Base-by-base conservation (phyloP, 495 filamentous ascomycete genomes). In the Penicillium maclennaniae region DNA sequence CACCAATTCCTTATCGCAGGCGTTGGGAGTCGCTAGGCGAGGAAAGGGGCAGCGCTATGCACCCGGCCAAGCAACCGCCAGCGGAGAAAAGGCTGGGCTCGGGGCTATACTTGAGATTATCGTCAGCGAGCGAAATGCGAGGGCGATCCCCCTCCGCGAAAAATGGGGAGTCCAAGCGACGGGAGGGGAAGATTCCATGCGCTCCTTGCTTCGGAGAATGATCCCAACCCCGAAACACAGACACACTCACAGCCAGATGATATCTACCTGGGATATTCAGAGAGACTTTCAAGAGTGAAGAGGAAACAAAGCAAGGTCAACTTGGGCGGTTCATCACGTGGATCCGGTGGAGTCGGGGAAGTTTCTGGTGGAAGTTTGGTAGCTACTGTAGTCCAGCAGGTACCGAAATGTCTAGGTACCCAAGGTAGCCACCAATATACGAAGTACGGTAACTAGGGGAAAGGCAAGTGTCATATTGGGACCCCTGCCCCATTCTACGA, bases 291-390 rank as follows among this genome's bases (percentile, higher is more conserved):
- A 56, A 34, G 36, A 26, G 17, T 43, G 19, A 7, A 17, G 37
- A 37, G 37, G 37, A 49, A 23, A 56, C 37, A 37, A 28, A 51
- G 26, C 19, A 2, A 23, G 23, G 2, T 23, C 23, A 23, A 23
- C 5, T 43, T 38, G 44, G 39, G 28, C 36, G 28, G 49, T 45
- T 49, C 44, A 27, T 61, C 59, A 61, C 59, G 59, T 61, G 59
- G 54, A 54, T 38, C 53, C 53, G 15, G 55, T 58, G 55, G 55
- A 58, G 55, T 43, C 47, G 23, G 1, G 23, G 1, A 31, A 34
- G 31, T 34, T 34, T 34, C 10, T 12, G 23, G 23, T 23, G 23
- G 23, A 23, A 23, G 23, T 23, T 23, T 23, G 23, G 23, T 23
- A 23, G 23, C 23, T 23, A n/a, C n/a, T n/a, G n/a, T n/a, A 23